These are phyloP conservation scores for Vigna angularis DNA, from an alignment of 306 rosid species.

Conservation along the genomic window DNA sequence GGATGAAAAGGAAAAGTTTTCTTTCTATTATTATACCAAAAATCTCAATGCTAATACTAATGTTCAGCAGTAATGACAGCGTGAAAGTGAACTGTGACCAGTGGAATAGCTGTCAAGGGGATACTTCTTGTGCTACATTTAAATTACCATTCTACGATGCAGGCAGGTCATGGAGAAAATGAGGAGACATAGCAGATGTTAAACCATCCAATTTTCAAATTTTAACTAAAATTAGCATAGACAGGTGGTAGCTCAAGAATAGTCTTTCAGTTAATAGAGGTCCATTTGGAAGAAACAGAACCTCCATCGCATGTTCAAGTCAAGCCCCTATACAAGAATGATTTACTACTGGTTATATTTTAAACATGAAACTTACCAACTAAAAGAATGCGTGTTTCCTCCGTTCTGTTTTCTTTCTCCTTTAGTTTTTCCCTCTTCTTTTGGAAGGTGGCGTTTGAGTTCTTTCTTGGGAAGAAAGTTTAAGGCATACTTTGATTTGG, in stretches of 20 bases:
- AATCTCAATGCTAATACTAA: too few relatives aligned
- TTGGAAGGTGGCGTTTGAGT: slow-evolving; percentile 27
- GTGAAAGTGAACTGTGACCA: too few relatives aligned
- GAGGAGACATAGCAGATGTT: background rate
- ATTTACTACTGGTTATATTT: slow-evolving; percentile 42
- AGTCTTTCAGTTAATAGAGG: slow-evolving; percentile 14
- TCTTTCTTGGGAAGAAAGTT: slow-evolving; percentile 41
- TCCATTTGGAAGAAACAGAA: slow-evolving; percentile 26
- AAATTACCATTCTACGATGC: background rate
- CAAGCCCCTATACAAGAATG: slow-evolving; percentile 52
- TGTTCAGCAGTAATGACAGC: too few relatives aligned
- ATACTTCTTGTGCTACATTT: too few relatives aligned
- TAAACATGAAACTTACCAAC: slow-evolving; percentile 41
- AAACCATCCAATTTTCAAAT: background rate
- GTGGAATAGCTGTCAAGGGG: too few relatives aligned
- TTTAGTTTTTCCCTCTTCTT: slow-evolving; percentile 22
- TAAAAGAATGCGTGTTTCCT: slow-evolving; percentile 37
- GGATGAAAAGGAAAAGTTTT: too few relatives aligned
- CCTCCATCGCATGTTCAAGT: slow-evolving; percentile 36
- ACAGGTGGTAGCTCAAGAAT: slow-evolving; percentile 27
- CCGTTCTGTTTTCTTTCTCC: slow-evolving; percentile 40
- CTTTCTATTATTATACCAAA: too few relatives aligned
- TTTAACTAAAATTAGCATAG: background rate
- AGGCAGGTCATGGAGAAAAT: background rate
- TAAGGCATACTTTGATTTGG: slow-evolving; percentile 35